Percentiles rank a stretch among this genome's conserved stretches.
phyloP scores from a whole-genome alignment of 352 stramenopile genomes.

The Globisporangium echinulatum region DNA sequence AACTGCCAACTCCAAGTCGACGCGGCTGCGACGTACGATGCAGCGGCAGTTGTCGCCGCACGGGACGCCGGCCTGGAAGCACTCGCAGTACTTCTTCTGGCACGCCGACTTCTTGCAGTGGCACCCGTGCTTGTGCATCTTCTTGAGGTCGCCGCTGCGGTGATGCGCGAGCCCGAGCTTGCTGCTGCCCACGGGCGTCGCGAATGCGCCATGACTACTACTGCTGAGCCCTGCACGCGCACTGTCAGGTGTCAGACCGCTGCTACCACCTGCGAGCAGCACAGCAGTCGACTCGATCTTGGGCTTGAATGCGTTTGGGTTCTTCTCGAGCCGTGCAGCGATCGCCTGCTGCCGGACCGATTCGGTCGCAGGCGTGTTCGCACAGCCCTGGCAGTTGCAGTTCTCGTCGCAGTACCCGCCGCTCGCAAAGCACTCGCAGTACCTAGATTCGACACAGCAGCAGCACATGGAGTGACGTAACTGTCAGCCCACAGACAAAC shows the following conservation, averaged over 20 bases:
- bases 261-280: no score
- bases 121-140: slow-evolving; percentile 93
- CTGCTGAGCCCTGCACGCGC: neutral
- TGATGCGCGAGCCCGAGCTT: slow-evolving; percentile 11
- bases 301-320: slow-evolving; percentile 94
- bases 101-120: slow-evolving; percentile 96
- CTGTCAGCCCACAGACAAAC: no score
- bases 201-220: neutral
- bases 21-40: slow-evolving; percentile 43
- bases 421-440: slow-evolving; percentile 95
- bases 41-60: slow-evolving; percentile 89
- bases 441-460: slow-evolving; percentile 21
- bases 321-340: slow-evolving; percentile 86
- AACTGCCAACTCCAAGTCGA: neutral
- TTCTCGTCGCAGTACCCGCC: slow-evolving; percentile 88
- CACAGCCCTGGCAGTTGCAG: slow-evolving; percentile 91
- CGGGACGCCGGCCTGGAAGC: slow-evolving; percentile 87
- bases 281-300: slow-evolving; percentile 82
- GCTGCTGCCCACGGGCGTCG: neutral
- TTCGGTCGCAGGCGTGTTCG: slow-evolving; percentile 83
- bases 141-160: slow-evolving; percentile 30
- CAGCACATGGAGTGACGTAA: neutral
- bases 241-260: slow-evolving; percentile 5
- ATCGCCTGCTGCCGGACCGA: slow-evolving; percentile 80
- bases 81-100: slow-evolving; percentile 98